These are phyloP conservation scores for Hypholoma sublateritium DNA, from an alignment of 768 basidiomycete genomes.

Conservation along the genomic window DNA sequence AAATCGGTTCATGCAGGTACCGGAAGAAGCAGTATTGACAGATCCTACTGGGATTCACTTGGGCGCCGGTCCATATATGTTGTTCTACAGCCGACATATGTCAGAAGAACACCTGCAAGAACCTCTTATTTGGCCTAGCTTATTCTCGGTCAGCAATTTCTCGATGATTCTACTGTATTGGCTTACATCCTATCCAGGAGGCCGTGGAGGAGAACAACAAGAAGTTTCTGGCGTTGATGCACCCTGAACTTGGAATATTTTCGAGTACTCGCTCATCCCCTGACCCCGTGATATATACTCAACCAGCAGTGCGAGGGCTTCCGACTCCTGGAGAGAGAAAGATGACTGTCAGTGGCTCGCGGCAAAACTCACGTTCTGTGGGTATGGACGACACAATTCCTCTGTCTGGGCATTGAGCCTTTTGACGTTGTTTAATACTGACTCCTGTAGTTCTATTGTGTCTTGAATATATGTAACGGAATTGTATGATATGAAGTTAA, in stretches of 20 bases:
- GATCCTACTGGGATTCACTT: constrained; percentile 74
- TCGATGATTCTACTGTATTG: background rate
- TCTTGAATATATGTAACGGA: too few species aligned
- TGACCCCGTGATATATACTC: constrained; percentile 1
- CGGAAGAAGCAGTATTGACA: constrained; percentile 66
- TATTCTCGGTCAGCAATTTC: constrained; percentile 31
- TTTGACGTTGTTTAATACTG: background rate
- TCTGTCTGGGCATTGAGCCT: background rate
- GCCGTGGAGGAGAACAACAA: constrained; percentile 34
- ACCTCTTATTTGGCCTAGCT: constrained; percentile 35
- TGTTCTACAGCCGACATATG: constrained; percentile 61
- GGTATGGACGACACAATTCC: constrained; percentile 10
- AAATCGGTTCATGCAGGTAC: constrained; percentile 45
- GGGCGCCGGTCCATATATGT: constrained; percentile 73
- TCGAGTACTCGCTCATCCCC: constrained; percentile 13
- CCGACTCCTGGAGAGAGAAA: constrained; percentile 9
- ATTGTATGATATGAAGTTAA: too few species aligned
- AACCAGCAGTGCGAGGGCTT: constrained; percentile 7
- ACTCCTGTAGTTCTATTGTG: background rate
- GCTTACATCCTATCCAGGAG: constrained; percentile 23
- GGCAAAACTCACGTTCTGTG: constrained; percentile 15
- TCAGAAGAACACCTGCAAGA: constrained; percentile 34
- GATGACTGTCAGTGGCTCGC: background rate
- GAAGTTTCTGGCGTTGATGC: constrained; percentile 31
- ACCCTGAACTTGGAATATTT: constrained; percentile 31